Evolutionary conservation across 1,139 yeast genomes (phyloP).

Genomic region (Citeromyces hawaiiensis): DNA sequence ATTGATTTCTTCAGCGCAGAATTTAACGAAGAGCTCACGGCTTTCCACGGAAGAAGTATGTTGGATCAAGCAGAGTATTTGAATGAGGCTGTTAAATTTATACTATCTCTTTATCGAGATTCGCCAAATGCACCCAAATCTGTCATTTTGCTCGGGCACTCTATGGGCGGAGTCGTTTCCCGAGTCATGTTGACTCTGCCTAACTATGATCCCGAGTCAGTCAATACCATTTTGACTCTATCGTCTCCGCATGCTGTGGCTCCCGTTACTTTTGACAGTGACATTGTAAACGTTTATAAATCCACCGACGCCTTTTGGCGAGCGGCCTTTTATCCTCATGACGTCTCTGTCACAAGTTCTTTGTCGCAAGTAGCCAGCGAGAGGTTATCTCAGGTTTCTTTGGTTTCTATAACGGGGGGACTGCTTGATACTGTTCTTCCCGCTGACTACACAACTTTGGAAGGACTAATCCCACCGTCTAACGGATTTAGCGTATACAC

Average conservation of each 20-base stretch:
- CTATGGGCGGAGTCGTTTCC: slow-evolving; percentile 95
- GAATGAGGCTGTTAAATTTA: slow-evolving; percentile 76
- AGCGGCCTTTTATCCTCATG: slow-evolving; percentile 27
- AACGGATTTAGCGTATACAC: slow-evolving; percentile 81
- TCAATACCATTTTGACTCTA: slow-evolving; percentile 75
- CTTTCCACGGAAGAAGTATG: slow-evolving; percentile 89
- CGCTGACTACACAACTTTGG: slow-evolving; percentile 80
- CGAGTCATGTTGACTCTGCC: slow-evolving; percentile 70
- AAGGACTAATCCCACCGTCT: slow-evolving; percentile 52
- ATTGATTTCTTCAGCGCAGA: slow-evolving; percentile 83
- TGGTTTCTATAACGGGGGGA: slow-evolving; percentile 89
- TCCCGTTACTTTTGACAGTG: slow-evolving; percentile 94
- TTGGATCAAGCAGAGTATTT: slow-evolving; percentile 89
- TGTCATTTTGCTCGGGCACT: slow-evolving; percentile 78
- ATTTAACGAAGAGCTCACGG: slow-evolving; percentile 92
- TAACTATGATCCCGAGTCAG: slow-evolving; percentile 56
- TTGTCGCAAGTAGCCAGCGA: slow-evolving; percentile 21
- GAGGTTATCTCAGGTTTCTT: slow-evolving; percentile 34
- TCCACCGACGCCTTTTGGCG: slow-evolving; percentile 77
- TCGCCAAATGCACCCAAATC: slow-evolving; percentile 37
- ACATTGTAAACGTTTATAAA: slow-evolving; percentile 60
- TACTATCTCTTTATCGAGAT: slow-evolving; percentile 45
- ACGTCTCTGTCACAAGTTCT: no score
- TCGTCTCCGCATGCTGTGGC: slow-evolving; percentile 92
- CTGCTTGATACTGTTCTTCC: slow-evolving; percentile 71